These are phyloP conservation scores for Phialophora tarda DNA, from an alignment of 2,329 filamentous ascomycete genomes.

Conservation along the genomic window DNA sequence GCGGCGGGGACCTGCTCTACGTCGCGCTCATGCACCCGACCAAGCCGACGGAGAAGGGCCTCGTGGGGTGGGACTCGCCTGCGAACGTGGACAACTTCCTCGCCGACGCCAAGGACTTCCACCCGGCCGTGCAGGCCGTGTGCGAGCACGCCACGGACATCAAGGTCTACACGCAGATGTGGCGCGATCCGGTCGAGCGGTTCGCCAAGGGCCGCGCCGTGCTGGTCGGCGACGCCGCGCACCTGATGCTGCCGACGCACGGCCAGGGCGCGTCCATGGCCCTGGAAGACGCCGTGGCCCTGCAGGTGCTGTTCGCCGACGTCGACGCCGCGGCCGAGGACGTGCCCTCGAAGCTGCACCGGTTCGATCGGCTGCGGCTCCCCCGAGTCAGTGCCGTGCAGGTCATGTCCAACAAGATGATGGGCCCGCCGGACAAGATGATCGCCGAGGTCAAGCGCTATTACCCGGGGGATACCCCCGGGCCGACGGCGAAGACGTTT, in stretches of 20 bases:
- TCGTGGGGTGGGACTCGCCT: slow-evolving; percentile 30
- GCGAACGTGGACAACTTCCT: slow-evolving; percentile 26
- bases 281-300: slow-evolving; percentile 43
- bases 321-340: slow-evolving; percentile 1
- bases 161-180: slow-evolving; percentile 33
- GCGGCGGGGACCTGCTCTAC: slow-evolving; percentile 25
- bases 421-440: slow-evolving; percentile 28
- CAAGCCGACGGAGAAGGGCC: slow-evolving; percentile 26
- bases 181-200: slow-evolving; percentile 26
- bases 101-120: slow-evolving; percentile 26
- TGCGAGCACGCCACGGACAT: slow-evolving; percentile 31
- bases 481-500: slow-evolving; percentile 28
- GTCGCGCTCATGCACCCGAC: slow-evolving; percentile 30
- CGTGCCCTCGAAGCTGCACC: slow-evolving; percentile 16
- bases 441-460: slow-evolving; percentile 27
- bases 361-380: slow-evolving; percentile 27
- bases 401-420: slow-evolving; percentile 34
- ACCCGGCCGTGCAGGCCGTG: slow-evolving; percentile 31
- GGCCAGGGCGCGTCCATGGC: slow-evolving; percentile 46
- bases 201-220: slow-evolving; percentile 63
- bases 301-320: slow-evolving; percentile 41
- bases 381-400: slow-evolving; percentile 28
- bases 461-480: slow-evolving; percentile 26
- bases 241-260: slow-evolving; percentile 69
- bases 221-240: slow-evolving; percentile 67